Evolutionary conservation across 768 basidiomycete species (phyloP).

Genomic region (Pilatotrama ljubarskyi): DNA sequence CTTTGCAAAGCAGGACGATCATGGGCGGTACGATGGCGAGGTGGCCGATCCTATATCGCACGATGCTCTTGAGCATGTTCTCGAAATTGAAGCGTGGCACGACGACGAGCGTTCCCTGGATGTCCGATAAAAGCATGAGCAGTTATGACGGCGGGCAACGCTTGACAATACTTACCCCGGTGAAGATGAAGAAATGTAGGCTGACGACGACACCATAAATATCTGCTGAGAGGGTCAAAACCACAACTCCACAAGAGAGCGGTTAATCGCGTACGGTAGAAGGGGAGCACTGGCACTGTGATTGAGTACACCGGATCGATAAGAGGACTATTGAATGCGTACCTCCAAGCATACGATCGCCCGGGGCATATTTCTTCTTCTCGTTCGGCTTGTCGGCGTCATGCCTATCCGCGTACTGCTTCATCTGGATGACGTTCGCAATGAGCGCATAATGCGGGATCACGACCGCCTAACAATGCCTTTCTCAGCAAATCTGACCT

Average conservation of each 20-base stretch:
- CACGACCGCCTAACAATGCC: conserved; percentile 36
- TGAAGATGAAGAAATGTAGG: conserved; percentile 58
- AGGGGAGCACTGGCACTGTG: conserved; percentile 20
- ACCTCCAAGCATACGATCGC: conserved; percentile 65
- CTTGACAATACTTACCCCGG: conserved; percentile 42
- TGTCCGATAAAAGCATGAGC: not conserved
- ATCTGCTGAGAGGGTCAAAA: conserved; percentile 41
- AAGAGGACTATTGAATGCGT: conserved; percentile 12
- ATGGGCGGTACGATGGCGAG: conserved; percentile 34
- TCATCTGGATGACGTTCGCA: conserved; percentile 36
- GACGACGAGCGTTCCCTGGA: conserved; percentile 53
- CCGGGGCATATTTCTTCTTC: conserved; percentile 37
- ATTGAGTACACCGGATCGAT: too few species aligned
- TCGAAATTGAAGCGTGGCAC: conserved; percentile 63
- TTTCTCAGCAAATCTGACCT: conserved; percentile 36
- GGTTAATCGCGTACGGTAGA: conserved; percentile 21
- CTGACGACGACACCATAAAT: conserved; percentile 68
- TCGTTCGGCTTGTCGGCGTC: conserved; percentile 6
- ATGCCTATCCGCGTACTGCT: conserved; percentile 42
- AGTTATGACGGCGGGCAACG: not conserved
- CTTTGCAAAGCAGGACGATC: conserved; percentile 36
- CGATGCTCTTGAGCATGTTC: conserved; percentile 60
- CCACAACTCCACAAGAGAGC: conserved; percentile 3
- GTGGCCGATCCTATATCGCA: conserved; percentile 48
- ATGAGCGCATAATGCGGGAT: conserved; percentile 40